phyloP scores from a whole-genome alignment of 345 rosid genomes.

The Brassica cretica region DNA sequence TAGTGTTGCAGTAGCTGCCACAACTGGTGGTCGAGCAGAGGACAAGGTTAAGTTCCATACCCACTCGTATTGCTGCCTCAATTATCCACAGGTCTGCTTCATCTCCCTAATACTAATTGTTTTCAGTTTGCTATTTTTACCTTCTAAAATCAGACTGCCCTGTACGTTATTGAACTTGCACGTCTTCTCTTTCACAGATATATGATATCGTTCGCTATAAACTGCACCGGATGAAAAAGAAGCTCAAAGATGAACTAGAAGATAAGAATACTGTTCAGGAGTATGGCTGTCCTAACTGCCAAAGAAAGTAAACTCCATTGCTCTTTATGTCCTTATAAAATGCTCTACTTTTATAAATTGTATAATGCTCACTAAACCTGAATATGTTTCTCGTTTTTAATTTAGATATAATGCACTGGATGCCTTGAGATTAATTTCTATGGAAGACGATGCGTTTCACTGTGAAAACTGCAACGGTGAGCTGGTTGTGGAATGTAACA shows the following conservation, averaged over 20 bases:
- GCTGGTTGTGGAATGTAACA: constrained; percentile 90
- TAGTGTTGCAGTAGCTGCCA: constrained; percentile 81
- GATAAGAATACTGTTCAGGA: constrained; percentile 88
- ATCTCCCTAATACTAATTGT: neutral
- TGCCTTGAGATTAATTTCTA: constrained; percentile 64
- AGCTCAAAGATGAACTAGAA: constrained; percentile 78
- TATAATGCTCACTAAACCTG: constrained; percentile 9
- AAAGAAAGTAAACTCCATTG: constrained; percentile 54
- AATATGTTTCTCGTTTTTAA: constrained; percentile 17
- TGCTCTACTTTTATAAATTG: neutral
- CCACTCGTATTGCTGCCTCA: constrained; percentile 88
- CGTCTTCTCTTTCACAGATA: constrained; percentile 53
- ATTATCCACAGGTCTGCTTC: constrained; percentile 73
- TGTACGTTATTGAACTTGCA: constrained; percentile 1
- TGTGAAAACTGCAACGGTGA: constrained; percentile 91
- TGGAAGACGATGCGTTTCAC: constrained; percentile 72
- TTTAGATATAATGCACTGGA: constrained; percentile 85
- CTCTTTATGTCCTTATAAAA: constrained; percentile 6
- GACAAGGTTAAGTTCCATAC: constrained; percentile 87
- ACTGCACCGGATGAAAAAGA: constrained; percentile 74
- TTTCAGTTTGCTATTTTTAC: constrained; percentile 9
- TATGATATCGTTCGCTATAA: constrained; percentile 78
- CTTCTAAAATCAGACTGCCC: constrained; percentile 2
- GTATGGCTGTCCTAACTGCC: constrained; percentile 90
- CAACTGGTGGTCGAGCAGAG: constrained; percentile 73